Conservation (phyloP, 257 asterid genomes). For the Solanum phureja region DNA sequence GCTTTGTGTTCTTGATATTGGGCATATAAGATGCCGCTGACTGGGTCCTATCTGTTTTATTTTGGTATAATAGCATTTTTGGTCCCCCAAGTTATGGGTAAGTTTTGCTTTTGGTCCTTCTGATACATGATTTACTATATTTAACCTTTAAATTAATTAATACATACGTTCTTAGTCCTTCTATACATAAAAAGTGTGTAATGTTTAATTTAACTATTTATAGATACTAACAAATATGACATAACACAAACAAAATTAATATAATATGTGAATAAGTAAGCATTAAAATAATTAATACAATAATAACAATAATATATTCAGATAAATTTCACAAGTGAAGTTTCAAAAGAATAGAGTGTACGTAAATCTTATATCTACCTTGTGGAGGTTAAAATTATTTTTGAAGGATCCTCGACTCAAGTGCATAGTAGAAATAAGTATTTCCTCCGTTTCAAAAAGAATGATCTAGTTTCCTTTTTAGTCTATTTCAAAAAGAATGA, state of each 20-base stretch:
- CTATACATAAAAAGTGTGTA: not conserved
- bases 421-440: not conserved
- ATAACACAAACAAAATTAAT: not conserved
- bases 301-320: not conserved
- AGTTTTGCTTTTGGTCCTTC: not conserved
- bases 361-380: not conserved
- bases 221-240: not conserved
- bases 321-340: accelerated
- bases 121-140: not conserved
- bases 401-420: not conserved
- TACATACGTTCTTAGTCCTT: not conserved
- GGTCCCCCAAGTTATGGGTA: not conserved
- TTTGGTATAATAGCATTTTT: not conserved
- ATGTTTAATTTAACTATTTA: not conserved
- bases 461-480: too few species aligned
- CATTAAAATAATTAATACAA: not conserved
- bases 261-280: not conserved
- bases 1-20: not conserved
- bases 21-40: not conserved
- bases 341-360: accelerated
- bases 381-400: not conserved
- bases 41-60: not conserved
- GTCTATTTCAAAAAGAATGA: too few species aligned
- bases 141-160: not conserved
- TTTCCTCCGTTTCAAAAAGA: too few species aligned